Evolutionary conservation across 306 rosid genomes (phyloP), one percentile per base, ranked within the genome.

Genomic region (Fagus sylvatica): DNA sequence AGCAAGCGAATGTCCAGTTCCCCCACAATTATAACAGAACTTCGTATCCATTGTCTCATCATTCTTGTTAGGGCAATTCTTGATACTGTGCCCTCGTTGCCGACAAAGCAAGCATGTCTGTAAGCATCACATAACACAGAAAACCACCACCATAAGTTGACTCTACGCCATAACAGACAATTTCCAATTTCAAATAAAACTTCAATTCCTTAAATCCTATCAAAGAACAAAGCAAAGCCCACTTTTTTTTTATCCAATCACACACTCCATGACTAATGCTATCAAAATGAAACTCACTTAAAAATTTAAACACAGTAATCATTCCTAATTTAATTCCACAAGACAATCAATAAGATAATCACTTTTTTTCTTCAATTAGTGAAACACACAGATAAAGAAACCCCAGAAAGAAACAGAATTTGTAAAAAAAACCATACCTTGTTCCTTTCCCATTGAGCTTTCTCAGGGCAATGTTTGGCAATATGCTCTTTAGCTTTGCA

Each of bases 31-130:
- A 68, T 96, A 93, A 72, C 99, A 96, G 30, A 76, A 43, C 49
- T 89, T 95, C 51, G 53, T 76, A 70, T 87, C 90, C 48, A 72
- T 70, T 2, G 81, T 67, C 15, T 69, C 85, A 19, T 82, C 89
- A 41, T 78, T 77, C 76, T 85, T 87, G 82, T 88, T 75, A 2
- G 90, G 96, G 77, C 99, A 96, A 75, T 93, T 91, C 89, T 85
- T 89, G 3, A 93, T 85, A 78, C 97, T 84, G 69, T 95, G 99
- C 62, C 99, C 99, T 0, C 98, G 91, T 34, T 81, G 75, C 28
- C 99, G 78, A 84, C 99, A 95, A 57, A 92, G 92, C 71, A 95
- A 85, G 81, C 99, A 93, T 80, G 91, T 92, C 99, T 93, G 75
- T 78, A 83, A 76, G 28, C 3, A 66, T 32, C 81, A 72, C 10